Percentiles rank a stretch among this genome's conserved stretches.
These are phyloP conservation scores for Nosema bombycis DNA, from an alignment of 371 early-diverging fungal genomes.

Conservation along the genomic window DNA sequence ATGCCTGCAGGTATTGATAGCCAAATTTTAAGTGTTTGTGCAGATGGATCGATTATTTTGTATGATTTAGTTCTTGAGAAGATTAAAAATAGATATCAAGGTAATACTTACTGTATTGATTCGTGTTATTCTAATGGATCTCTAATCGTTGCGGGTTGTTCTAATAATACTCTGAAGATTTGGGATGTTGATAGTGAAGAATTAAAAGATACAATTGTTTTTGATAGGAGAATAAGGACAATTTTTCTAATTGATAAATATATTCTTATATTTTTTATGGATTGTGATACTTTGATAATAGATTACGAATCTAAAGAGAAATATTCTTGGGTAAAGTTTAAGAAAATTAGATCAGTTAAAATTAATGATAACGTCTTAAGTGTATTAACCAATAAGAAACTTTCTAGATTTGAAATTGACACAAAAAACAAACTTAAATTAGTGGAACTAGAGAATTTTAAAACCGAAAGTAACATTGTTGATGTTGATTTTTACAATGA, in stretches of 20 bases:
- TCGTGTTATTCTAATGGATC: not conserved
- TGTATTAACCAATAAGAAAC: constrained; percentile 36
- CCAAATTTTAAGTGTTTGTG: constrained; percentile 22
- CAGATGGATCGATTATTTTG: constrained; percentile 20
- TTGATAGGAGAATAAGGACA: constrained; percentile 26
- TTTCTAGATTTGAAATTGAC: constrained; percentile 14
- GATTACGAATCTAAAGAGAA: constrained; percentile 7
- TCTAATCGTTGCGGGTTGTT: constrained; percentile 1
- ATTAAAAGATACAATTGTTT: constrained; percentile 32
- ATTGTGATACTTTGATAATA: constrained; percentile 15
- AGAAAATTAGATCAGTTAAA: constrained; percentile 43
- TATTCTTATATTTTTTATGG: constrained; percentile 19
- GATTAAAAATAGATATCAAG: constrained; percentile 6
- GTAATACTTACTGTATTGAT: constrained; percentile 5
- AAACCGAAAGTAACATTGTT: constrained; percentile 17
- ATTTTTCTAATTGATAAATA: not conserved
- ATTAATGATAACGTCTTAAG: constrained; percentile 6
- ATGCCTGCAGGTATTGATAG: not conserved
- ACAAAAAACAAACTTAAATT: constrained; percentile 14
- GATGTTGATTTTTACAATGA: constrained; percentile 14
- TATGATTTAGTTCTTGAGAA: constrained; percentile 25
- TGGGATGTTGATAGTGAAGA: constrained; percentile 11
- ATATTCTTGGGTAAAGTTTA: constrained; percentile 18
- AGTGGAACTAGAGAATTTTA: not conserved
- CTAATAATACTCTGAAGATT: constrained; percentile 30